Percentiles rank a stretch among this genome's conserved stretches.
phyloP scores from a whole-genome alignment of 2,329 filamentous ascomycete genomes.

The Zymoseptoria crescenta region DNA sequence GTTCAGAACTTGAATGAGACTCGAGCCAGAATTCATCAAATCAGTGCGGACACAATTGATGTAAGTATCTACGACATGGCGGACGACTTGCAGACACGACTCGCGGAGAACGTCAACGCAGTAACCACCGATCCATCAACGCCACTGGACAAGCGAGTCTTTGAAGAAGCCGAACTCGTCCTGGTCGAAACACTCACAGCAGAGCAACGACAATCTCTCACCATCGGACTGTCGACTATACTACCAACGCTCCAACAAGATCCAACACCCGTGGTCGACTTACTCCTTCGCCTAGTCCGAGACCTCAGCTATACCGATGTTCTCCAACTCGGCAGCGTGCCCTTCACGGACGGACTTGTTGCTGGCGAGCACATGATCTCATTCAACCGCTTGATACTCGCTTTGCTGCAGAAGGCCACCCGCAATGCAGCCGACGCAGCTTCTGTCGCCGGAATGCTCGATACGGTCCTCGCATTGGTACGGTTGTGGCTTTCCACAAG shows the following conservation, averaged over 20 bases:
- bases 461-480: conserved; percentile 48
- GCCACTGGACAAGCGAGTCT: conserved; percentile 39
- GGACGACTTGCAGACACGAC: conserved; percentile 7
- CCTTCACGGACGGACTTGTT: conserved; percentile 50
- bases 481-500: conserved; percentile 51
- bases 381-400: conserved; percentile 50
- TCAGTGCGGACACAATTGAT: background rate
- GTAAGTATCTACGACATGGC: conserved; percentile 6
- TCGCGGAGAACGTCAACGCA: conserved; percentile 13
- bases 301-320: conserved; percentile 45
- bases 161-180: conserved; percentile 45
- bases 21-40: background rate
- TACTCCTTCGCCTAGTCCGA: conserved; percentile 44
- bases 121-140: conserved; percentile 10
- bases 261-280: conserved; percentile 46
- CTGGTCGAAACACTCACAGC: conserved; percentile 33
- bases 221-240: conserved; percentile 43
- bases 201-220: conserved; percentile 27
- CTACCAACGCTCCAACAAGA: conserved; percentile 50
- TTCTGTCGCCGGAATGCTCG: conserved; percentile 49
- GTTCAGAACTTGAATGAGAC: background rate
- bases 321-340: conserved; percentile 26
- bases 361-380: conserved; percentile 36
- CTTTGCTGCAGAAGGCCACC: conserved; percentile 50
- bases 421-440: conserved; percentile 46